These are phyloP conservation scores for Aspergillus quadricinctus DNA, from an alignment of 2,329 filamentous ascomycete species.

Conservation along the genomic window DNA sequence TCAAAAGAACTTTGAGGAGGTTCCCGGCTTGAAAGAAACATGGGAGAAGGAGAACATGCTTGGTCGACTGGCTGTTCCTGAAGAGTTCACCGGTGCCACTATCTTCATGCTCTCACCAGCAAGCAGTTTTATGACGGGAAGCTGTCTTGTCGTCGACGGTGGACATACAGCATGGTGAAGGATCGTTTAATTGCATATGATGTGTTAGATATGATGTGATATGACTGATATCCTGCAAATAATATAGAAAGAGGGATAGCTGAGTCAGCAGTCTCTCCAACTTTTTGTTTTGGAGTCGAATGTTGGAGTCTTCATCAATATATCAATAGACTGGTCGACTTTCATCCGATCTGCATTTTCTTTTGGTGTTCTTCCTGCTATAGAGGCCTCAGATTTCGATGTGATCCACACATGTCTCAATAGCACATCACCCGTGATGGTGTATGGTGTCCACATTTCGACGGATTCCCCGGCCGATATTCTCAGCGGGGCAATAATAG, in stretches of 20 bases:
- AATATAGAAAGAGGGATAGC: background rate
- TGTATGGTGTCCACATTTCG: background rate
- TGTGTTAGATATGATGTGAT: background rate
- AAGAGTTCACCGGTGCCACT: background rate
- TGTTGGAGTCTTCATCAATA: background rate
- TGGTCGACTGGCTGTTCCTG: background rate
- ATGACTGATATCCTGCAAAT: background rate
- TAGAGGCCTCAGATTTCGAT: background rate
- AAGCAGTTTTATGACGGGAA: constrained; percentile 4
- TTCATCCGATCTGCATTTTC: background rate
- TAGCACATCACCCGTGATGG: background rate
- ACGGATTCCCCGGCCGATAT: background rate
- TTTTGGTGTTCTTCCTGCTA: no score
- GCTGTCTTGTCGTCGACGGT: constrained; percentile 1
- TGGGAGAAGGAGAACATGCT: constrained; percentile 6
- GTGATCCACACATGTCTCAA: background rate
- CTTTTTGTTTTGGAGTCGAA: background rate
- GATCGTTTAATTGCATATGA: background rate
- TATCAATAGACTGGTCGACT: background rate
- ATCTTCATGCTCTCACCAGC: constrained; percentile 1
- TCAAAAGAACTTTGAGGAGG: background rate
- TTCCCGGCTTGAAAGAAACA: constrained; percentile 1
- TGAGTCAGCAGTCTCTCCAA: background rate
- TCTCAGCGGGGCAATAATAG: background rate
- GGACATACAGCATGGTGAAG: constrained; percentile 4